Conservation (phyloP, 306 rosid genomes). For the Cicer yamashitae region DNA sequence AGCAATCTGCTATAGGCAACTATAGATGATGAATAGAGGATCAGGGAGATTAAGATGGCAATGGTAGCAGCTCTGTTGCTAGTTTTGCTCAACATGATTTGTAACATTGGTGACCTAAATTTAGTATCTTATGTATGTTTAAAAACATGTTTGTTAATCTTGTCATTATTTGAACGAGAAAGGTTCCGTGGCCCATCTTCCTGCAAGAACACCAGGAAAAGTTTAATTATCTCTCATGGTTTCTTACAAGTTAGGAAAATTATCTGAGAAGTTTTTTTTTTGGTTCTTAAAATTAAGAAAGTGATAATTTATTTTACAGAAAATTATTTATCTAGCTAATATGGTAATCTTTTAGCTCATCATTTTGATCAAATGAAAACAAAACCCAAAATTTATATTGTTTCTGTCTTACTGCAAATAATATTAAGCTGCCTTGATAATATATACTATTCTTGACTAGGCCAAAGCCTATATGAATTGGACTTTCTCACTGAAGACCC, state of each 20-base stretch:
- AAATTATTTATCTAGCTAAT: background rate
- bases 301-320: too few species aligned
- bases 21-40: conserved; percentile 17
- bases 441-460: background rate
- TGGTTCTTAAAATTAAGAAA: background rate
- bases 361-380: background rate
- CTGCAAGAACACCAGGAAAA: background rate
- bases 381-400: background rate
- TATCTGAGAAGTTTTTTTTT: too few species aligned
- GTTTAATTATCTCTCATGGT: conserved; percentile 21
- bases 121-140: background rate
- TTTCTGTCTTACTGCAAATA: background rate
- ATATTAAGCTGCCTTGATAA: background rate
- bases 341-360: background rate
- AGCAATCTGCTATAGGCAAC: background rate
- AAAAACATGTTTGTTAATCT: background rate
- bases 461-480: too few species aligned
- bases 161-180: conserved; percentile 17
- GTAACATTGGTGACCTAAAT: background rate
- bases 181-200: background rate
- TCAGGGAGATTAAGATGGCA: conserved; percentile 22
- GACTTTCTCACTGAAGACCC: too few species aligned
- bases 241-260: conserved; percentile 7
- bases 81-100: conserved; percentile 19
- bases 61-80: background rate